Percentiles rank a stretch among this genome's conserved stretches.
Conservation (phyloP, 306 rosid species). For the Cucumis hystrix region DNA sequence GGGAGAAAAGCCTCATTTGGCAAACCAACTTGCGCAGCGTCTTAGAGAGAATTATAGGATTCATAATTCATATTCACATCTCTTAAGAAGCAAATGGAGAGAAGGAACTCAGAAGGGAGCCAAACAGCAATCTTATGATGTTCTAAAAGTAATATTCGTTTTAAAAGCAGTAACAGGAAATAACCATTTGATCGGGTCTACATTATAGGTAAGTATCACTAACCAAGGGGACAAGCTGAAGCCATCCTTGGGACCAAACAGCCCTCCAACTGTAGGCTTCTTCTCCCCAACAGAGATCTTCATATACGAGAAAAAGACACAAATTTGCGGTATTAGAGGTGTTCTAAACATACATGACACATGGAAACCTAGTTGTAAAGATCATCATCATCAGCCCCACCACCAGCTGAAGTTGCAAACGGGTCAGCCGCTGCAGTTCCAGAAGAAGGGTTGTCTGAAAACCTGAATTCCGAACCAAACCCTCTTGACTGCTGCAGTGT, state of each 20-base stretch:
- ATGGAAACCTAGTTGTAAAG: constrained; percentile 8
- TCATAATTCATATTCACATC: background rate
- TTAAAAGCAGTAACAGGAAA: background rate
- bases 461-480: constrained; percentile 12
- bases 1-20: background rate
- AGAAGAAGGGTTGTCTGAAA: background rate
- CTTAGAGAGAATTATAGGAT: background rate
- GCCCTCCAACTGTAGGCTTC: background rate
- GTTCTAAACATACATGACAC: constrained; percentile 2
- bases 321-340: background rate
- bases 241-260: background rate
- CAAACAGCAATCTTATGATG: background rate
- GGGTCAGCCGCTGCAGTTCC: background rate
- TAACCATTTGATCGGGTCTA: background rate
- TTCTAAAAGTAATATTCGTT: background rate
- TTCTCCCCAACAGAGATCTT: background rate
- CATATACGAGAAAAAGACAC: background rate
- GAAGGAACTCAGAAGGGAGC: background rate
- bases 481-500: constrained; percentile 20
- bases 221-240: constrained; percentile 3
- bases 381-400: constrained; percentile 7
- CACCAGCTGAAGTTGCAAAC: constrained; percentile 3
- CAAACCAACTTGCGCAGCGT: background rate
- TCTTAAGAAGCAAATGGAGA: background rate
- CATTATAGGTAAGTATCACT: constrained; percentile 3